Base-by-base conservation (phyloP, 2,329 filamentous ascomycete species). In the Alternaria longipes region DNA sequence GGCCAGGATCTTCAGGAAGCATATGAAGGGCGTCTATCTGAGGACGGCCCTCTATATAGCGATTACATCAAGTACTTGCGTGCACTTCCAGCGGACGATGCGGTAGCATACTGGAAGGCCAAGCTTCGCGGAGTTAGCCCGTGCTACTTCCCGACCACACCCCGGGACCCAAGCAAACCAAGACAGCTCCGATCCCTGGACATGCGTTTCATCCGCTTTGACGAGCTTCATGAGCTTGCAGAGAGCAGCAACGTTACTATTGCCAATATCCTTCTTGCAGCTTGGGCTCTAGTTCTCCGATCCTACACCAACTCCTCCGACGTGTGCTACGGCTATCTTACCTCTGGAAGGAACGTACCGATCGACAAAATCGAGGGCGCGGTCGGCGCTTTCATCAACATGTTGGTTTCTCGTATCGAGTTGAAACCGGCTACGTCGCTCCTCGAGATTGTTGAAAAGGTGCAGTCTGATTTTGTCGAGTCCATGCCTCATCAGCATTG, bases 331-430 rank as follows among this genome's bases (percentile, higher is more conserved):
- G 76, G 76, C 8, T 79, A 79, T 47, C 66, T 78, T 11, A 76
- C 76, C 3, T 76, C 76, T 1, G 77, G 77, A 9, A 75, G 77
- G 9, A 83, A 85, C 65, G 75, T 81, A 14, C 80, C 81, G 3
- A 72, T 85, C 8, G 70, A 78, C 5, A 78, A 78, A 2, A 81
- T 85, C 11, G 76, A 84, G 49, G 77, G 81, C 26, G 80, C 81
- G 20, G 80, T 84, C 44, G 84, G 84, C 1, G 74, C 81, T 4
- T 80, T 81, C 56, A 80, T 83, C 59, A 81, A 80, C 58, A 82
- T 82, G 74, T 57, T 76, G 32, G 74, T 76, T 14, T 74, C 67
- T 16, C 69, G 74, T 3, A 54, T 69, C 14, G 47, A 62, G 3
- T 34, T 77, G 8, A 57, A 63, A 14, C 54, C 56, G 8, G 59